Percentiles rank a stretch among this genome's conserved stretches.
These are phyloP conservation scores for Apiospora kogelbergensis DNA, from an alignment of 2,329 filamentous ascomycete genomes.

Conservation along the genomic window DNA sequence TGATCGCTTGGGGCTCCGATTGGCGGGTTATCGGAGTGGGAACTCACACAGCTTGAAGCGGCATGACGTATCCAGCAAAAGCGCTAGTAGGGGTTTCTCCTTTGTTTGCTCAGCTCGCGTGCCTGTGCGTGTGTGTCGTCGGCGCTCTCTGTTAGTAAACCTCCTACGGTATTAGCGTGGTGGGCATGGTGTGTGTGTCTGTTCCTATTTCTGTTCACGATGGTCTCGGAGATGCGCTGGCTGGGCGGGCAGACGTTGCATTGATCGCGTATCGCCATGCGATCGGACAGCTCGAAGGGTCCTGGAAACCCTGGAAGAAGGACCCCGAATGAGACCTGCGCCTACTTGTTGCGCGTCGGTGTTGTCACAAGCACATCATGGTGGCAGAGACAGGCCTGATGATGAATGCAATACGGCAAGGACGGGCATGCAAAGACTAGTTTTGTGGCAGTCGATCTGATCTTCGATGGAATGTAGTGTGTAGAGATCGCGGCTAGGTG, in stretches of 20 bases:
- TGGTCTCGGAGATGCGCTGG: not conserved
- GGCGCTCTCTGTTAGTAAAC: not conserved
- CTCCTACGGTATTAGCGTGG: not conserved
- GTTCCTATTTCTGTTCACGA: not conserved
- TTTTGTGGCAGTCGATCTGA: not conserved
- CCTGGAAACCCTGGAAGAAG: not conserved
- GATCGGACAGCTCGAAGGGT: not conserved
- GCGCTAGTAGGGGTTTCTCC: not conserved
- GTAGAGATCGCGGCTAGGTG: not conserved
- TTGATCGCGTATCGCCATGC: not conserved
- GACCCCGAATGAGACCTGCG: not conserved
- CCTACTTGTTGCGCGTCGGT: not conserved
- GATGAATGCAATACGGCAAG: not conserved
- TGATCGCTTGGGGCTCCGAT: not conserved
- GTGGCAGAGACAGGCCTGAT: not conserved
- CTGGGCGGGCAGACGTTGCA: too few relatives aligned
- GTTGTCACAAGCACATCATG: not conserved
- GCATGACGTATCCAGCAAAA: slow-evolving; percentile 1
- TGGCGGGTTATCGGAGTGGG: not conserved
- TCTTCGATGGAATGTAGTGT: not conserved
- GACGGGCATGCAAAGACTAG: not conserved
- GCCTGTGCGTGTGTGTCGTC: not conserved
- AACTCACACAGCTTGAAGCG: not conserved
- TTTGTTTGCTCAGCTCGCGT: not conserved
- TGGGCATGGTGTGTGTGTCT: not conserved